Conservation (phyloP, 139 green algal genomes). For the Gonium pectorale region DNA sequence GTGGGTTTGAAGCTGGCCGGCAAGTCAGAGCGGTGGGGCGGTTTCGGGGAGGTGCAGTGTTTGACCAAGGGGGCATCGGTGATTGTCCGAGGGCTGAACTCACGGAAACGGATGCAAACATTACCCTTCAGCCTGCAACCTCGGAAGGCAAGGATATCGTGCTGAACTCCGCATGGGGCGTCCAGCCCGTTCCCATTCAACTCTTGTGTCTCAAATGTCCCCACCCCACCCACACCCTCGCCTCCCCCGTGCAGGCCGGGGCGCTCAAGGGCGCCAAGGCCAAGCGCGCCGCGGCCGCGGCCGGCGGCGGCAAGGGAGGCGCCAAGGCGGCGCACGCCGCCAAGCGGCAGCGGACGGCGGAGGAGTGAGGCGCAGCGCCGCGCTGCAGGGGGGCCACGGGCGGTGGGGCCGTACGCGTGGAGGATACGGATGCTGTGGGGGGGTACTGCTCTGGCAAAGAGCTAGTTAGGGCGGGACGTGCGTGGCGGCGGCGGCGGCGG, state of each 20-base stretch:
- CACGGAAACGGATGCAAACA: too few species aligned
- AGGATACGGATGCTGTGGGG: too few species aligned
- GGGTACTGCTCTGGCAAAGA: too few species aligned
- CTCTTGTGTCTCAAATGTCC: too few species aligned
- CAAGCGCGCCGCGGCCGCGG: conserved; percentile 50
- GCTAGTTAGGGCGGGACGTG: too few species aligned
- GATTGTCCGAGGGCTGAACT: too few species aligned
- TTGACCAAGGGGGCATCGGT: too few species aligned
- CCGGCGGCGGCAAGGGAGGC: neutral
- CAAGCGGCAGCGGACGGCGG: conserved; percentile 24
- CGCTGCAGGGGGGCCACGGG: too few species aligned
- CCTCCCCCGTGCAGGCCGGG: conserved; percentile 61
- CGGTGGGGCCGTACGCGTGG: too few species aligned
- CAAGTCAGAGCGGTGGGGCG: neutral
- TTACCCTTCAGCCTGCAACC: neutral
- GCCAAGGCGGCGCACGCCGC: neutral
- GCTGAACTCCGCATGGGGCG: neutral
- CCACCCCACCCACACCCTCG: conserved; percentile 79
- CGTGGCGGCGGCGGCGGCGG: too few species aligned
- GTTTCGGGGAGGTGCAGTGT: neutral
- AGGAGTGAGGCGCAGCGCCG: too few species aligned
- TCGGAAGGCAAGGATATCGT: neutral
- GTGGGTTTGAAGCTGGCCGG: too few species aligned
- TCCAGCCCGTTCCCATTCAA: conserved; percentile 45
- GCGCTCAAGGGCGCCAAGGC: conserved; percentile 71